Percentiles rank a stretch among this genome's conserved stretches.
Conservation (phyloP, 768 basidiomycete genomes). For the Podaxis rugospora region DNA sequence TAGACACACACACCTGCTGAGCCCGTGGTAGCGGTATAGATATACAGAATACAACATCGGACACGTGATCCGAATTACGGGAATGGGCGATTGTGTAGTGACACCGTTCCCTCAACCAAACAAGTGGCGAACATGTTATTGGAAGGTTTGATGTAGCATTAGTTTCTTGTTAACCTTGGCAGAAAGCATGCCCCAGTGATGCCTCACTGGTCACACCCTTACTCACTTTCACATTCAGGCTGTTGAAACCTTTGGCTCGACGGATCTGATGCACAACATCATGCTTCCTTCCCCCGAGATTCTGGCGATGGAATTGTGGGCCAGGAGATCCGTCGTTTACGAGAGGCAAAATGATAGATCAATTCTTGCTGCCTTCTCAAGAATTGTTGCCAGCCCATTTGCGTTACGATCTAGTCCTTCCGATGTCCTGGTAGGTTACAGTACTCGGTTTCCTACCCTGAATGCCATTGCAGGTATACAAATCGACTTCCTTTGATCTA, state of each 20-base stretch:
- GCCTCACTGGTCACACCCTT: background rate
- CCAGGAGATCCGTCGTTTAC: constrained; percentile 6
- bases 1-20: too few relatives aligned
- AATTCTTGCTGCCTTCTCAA: constrained; percentile 13
- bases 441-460: constrained; percentile 23
- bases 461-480: constrained; percentile 16
- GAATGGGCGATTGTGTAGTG: background rate
- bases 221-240: background rate
- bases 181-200: background rate
- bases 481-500: constrained; percentile 20
- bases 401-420: constrained; percentile 20
- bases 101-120: background rate
- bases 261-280: constrained; percentile 11
- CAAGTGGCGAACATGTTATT: background rate
- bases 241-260: background rate
- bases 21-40: too few relatives aligned
- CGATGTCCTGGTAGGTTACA: constrained; percentile 21
- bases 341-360: background rate
- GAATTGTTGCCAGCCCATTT: constrained; percentile 12
- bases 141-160: background rate
- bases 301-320: constrained; percentile 1
- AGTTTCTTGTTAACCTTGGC: background rate
- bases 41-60: too few relatives aligned
- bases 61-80: too few relatives aligned
- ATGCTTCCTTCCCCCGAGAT: constrained; percentile 12